Base-by-base conservation (phyloP, 352 stramenopile species). In the Phytophthora tubulina region DNA sequence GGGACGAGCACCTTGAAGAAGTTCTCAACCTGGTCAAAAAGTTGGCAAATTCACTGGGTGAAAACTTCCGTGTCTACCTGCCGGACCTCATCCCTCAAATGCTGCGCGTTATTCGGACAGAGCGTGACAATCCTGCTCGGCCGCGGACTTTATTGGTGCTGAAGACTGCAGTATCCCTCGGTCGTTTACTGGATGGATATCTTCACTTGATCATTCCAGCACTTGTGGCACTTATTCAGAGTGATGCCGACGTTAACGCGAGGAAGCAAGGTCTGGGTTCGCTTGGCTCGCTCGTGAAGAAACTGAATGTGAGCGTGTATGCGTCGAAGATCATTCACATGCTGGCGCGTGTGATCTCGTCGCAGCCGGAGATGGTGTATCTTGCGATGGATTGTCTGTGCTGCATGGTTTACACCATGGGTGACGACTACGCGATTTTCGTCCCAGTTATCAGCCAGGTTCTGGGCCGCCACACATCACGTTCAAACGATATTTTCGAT, bases 1-100 rank as follows among this genome's bases (percentile, higher is more conserved):
- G 89, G 87, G 88, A 95, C 57, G 86, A 93, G 13, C 99, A 99
- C 77, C 78, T 99, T 3, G 88, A 97, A 63, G 90, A 96, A 46
- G 98, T 99, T 54, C 97, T 99, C 57, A 97, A 99, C 48, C 77
- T 99, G 33, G 90, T 99, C 67, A 98, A 99, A 71, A 95, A 97
- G 63, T 73, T 98, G 35, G 91, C 92, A 14, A 93, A 85, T 31
- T 93, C 86, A 5, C 74, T 97, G 27, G 86, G 84, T 1, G 92
- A 97, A 56, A 79, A 86, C 10, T 98, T 98, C 57, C 89, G 86
- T 52, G 81, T 97, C 17, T 98, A 98, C 54, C 65, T 98, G 3
- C 89, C 91, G 4, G 82, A 94, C 36, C 65, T 98, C 10, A 71
- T 99, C 21, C 92, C 92, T 9, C 91, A 97, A 52, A 80, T 98